Evolutionary conservation across 306 rosid genomes (phyloP).

Genomic region (Ziziphus jujuba): DNA sequence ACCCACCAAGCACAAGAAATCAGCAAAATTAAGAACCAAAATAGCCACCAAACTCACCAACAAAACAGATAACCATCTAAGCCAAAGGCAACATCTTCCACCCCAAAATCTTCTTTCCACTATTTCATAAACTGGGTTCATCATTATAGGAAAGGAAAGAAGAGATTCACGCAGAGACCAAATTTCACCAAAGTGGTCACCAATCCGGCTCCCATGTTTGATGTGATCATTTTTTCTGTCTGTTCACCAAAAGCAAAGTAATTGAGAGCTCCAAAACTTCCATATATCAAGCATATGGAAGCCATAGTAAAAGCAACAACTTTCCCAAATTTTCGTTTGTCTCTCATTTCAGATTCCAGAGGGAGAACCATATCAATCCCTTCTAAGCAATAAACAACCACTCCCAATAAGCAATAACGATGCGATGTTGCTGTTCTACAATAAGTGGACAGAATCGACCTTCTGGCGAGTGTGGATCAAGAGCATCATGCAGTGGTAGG

Average conservation of each 20-base stretch:
- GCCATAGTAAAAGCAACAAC: too few species aligned
- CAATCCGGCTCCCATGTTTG: not conserved
- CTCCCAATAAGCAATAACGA: not conserved
- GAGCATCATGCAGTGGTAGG: not conserved
- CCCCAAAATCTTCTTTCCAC: too few species aligned
- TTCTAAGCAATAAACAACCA: not conserved
- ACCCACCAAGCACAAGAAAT: not conserved
- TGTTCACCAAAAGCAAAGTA: not conserved
- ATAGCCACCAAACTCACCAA: too few species aligned
- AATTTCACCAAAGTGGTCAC: too few species aligned
- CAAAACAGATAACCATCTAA: too few species aligned
- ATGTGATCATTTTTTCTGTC: not conserved
- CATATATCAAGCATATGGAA: not conserved
- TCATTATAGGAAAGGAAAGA: too few species aligned
- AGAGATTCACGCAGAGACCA: too few species aligned
- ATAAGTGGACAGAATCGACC: not conserved
- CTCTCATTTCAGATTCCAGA: too few species aligned
- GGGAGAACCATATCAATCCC: not conserved
- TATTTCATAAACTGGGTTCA: too few species aligned
- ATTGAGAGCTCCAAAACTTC: not conserved
- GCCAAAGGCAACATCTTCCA: too few species aligned
- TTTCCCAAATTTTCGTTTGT: too few species aligned
- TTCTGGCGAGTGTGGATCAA: not conserved
- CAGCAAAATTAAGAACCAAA: not conserved
- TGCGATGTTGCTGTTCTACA: too few species aligned